Evolutionary conservation across 257 asterid species (phyloP).

Genomic region (Gentiana straminea): DNA sequence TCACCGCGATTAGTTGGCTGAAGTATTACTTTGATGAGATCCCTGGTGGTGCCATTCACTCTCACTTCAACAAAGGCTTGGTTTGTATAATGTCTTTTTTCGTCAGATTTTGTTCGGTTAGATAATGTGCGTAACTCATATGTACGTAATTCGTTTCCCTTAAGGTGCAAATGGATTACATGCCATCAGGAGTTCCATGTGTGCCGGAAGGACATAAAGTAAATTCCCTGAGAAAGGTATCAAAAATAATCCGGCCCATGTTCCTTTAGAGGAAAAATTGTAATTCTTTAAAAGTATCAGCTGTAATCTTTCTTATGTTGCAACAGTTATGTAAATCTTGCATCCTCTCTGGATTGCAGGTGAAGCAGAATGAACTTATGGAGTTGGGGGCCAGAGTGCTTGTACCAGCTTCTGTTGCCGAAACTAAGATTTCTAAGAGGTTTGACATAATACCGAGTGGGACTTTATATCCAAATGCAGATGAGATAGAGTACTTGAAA

Average conservation of each 20-base stretch:
- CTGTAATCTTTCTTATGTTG: too few relatives aligned
- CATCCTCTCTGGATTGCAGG: slow-evolving; percentile 24
- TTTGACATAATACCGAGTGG: slow-evolving; percentile 77
- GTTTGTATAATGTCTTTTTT: slow-evolving; percentile 24
- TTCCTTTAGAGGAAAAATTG: too few relatives aligned
- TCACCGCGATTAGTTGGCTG: slow-evolving; percentile 92
- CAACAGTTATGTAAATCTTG: too few relatives aligned
- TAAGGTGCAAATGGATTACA: slow-evolving; percentile 59
- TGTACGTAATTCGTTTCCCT: background rate
- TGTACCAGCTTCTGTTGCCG: slow-evolving; percentile 72
- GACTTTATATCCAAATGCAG: slow-evolving; percentile 78
- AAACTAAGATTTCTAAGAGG: slow-evolving; percentile 64
- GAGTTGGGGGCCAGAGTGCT: slow-evolving; percentile 52
- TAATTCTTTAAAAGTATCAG: too few relatives aligned
- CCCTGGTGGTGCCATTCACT: slow-evolving; percentile 48
- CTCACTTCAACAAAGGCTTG: slow-evolving; percentile 73
- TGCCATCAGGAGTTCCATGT: slow-evolving; percentile 15
- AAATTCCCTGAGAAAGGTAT: slow-evolving; percentile 50
- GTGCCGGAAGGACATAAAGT: slow-evolving; percentile 16
- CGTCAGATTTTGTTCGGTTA: background rate
- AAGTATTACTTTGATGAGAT: slow-evolving; percentile 76
- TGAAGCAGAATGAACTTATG: slow-evolving; percentile 60
- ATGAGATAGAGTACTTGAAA: slow-evolving; percentile 70
- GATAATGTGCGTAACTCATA: background rate
- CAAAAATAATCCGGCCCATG: background rate